phyloP scores from a whole-genome alignment of 305 asterid species.

The Fraxinus paxiana region DNA sequence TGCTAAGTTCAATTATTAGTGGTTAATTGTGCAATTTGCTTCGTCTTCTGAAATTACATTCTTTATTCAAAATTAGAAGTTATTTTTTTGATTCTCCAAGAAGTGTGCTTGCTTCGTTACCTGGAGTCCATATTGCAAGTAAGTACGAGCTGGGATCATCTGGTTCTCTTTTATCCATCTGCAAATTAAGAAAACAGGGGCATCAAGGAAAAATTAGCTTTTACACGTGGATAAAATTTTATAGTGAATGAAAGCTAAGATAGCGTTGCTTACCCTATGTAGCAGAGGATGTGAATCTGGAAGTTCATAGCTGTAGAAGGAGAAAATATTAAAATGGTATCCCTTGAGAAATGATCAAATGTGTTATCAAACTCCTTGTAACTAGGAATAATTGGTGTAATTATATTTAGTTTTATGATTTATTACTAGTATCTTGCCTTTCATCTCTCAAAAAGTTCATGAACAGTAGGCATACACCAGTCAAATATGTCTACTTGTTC shows the following conservation, averaged over 20 bases:
- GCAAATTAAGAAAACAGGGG: conserved; percentile 35
- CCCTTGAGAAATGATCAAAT: conserved; percentile 11
- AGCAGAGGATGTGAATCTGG: conserved; percentile 91
- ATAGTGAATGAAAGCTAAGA: conserved; percentile 15
- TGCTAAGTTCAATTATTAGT: conserved; percentile 2
- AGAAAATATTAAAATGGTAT: conserved; percentile 27
- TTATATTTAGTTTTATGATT: neutral
- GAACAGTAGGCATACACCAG: conserved; percentile 5
- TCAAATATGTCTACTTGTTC: conserved; percentile 11
- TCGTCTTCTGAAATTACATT: neutral
- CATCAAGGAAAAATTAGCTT: conserved; percentile 23
- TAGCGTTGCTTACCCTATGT: conserved; percentile 63
- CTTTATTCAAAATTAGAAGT: neutral
- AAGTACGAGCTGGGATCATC: conserved; percentile 92
- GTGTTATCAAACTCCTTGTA: conserved; percentile 10
- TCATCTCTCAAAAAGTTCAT: neutral
- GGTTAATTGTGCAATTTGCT: conserved; percentile 13
- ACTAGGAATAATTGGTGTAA: conserved; percentile 1
- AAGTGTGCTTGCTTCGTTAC: conserved; percentile 27
- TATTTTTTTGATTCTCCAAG: conserved; percentile 13
- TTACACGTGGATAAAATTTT: conserved; percentile 9
- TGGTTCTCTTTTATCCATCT: conserved; percentile 88
- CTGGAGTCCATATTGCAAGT: conserved; percentile 82
- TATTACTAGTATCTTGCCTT: conserved; percentile 5
- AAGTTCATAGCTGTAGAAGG: conserved; percentile 77